Evolutionary conservation across 1,284 basidiomycete species (phyloP).

Genomic region (Melampsora larici-populina): DNA sequence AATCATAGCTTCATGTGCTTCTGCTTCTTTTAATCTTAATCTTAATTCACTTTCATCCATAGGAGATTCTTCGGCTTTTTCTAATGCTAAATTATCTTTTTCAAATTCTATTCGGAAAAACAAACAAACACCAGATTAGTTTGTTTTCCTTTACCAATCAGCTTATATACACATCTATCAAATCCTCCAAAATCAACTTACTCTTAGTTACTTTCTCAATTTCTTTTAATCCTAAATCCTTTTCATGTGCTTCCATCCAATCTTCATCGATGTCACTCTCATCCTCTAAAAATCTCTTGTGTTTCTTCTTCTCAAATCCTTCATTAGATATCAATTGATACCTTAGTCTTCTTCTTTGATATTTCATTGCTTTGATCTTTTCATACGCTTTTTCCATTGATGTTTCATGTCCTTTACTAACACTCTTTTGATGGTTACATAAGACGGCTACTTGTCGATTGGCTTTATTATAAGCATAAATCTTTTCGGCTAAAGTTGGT

Average conservation of each 20-base stretch:
- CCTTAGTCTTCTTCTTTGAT: constrained; percentile 87
- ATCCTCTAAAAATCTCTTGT: constrained; percentile 67
- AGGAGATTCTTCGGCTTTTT: constrained; percentile 59
- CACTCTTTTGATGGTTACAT: constrained; percentile 94
- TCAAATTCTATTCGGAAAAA: constrained; percentile 56
- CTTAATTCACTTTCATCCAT: constrained; percentile 62
- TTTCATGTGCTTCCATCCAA: constrained; percentile 78
- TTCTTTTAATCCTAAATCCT: constrained; percentile 58
- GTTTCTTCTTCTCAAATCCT: constrained; percentile 64
- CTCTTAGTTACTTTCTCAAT: constrained; percentile 78
- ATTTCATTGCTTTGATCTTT: constrained; percentile 73
- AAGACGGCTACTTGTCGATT: constrained; percentile 91
- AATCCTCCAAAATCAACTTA: not conserved
- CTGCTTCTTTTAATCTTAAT: constrained; percentile 66
- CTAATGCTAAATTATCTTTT: constrained; percentile 76
- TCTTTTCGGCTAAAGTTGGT: constrained; percentile 79
- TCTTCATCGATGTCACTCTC: constrained; percentile 94
- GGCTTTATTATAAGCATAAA: constrained; percentile 90
- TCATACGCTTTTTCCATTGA: constrained; percentile 87
- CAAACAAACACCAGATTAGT: not conserved
- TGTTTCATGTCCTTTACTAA: constrained; percentile 82
- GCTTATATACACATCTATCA: constrained; percentile 68
- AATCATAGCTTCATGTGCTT: constrained; percentile 72
- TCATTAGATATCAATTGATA: constrained; percentile 76
- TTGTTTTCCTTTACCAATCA: constrained; percentile 62